Percentiles rank a stretch among this genome's conserved stretches.
Conservation (phyloP, 2,329 filamentous ascomycete genomes). For the Stemphylium vesicarium region DNA sequence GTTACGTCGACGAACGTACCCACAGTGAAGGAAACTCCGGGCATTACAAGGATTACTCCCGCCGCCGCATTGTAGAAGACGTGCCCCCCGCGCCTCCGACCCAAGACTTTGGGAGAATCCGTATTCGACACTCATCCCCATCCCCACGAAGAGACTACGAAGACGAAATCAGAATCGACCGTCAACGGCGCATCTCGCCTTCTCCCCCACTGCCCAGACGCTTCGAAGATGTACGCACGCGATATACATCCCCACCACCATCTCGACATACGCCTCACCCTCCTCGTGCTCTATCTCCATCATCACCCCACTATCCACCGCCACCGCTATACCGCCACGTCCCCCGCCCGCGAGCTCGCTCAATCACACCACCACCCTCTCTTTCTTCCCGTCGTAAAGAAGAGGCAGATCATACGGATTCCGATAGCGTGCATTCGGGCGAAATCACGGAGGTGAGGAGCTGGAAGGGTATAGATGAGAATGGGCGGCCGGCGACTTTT, state of each 20-base stretch:
- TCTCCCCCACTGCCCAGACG: constrained; percentile 12
- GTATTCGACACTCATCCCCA: constrained; percentile 20
- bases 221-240: constrained; percentile 21
- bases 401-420: constrained; percentile 30
- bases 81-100: constrained; percentile 17
- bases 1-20: constrained; percentile 11
- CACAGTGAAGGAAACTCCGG: constrained; percentile 13
- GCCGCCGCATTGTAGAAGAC: constrained; percentile 19
- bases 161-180: constrained; percentile 28
- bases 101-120: constrained; percentile 27
- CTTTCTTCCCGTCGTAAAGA: constrained; percentile 11
- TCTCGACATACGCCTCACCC: constrained; percentile 2
- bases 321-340: constrained; percentile 22
- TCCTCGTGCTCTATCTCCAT: constrained; percentile 5
- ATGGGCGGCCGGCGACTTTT: constrained; percentile 34
- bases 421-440: constrained; percentile 28
- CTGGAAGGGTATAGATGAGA: constrained; percentile 40
- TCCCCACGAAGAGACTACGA: constrained; percentile 19
- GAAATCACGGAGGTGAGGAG: constrained; percentile 26
- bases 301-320: constrained; percentile 7
- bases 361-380: constrained; percentile 15
- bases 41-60: constrained; percentile 21
- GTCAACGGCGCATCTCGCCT: constrained; percentile 23
- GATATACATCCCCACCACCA: constrained; percentile 19
- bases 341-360: constrained; percentile 11